Conservation (phyloP, 257 asterid genomes). For the Gentiana dahurica region DNA sequence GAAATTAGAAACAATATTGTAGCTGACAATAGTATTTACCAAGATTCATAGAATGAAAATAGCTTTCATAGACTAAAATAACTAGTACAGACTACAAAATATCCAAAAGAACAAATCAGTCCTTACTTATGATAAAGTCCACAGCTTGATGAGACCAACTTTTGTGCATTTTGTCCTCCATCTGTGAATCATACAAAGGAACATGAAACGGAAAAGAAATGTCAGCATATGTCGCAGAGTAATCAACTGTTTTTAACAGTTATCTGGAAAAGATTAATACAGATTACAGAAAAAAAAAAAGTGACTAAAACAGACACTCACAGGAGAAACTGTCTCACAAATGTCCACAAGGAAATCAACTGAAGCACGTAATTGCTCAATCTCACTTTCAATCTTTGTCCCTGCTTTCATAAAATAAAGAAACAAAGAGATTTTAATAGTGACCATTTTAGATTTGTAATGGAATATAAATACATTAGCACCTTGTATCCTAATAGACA, state of each 20-base stretch:
- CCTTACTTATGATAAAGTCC: conserved; percentile 76
- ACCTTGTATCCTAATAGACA: no score
- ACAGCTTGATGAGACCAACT: conserved; percentile 88
- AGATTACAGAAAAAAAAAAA: background rate
- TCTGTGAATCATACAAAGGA: conserved; percentile 26
- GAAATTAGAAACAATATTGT: background rate
- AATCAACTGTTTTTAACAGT: no score
- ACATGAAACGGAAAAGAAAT: background rate
- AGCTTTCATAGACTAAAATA: no score
- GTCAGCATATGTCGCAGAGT: no score
- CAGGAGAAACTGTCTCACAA: conserved; percentile 47
- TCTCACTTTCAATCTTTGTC: conserved; percentile 26
- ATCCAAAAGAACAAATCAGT: background rate
- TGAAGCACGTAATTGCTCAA: conserved; percentile 68
- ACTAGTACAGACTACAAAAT: background rate
- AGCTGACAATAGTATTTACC: background rate
- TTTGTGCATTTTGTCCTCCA: conserved; percentile 47
- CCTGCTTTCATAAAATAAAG: conserved; percentile 26
- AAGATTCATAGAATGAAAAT: no score
- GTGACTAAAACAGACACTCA: conserved; percentile 29
- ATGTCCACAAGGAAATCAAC: conserved; percentile 92
- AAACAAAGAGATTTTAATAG: background rate
- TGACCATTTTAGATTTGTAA: no score
- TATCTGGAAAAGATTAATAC: no score
- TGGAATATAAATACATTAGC: background rate